Conservation (phyloP, 306 rosid genomes). For the Acacia confusa region DNA sequence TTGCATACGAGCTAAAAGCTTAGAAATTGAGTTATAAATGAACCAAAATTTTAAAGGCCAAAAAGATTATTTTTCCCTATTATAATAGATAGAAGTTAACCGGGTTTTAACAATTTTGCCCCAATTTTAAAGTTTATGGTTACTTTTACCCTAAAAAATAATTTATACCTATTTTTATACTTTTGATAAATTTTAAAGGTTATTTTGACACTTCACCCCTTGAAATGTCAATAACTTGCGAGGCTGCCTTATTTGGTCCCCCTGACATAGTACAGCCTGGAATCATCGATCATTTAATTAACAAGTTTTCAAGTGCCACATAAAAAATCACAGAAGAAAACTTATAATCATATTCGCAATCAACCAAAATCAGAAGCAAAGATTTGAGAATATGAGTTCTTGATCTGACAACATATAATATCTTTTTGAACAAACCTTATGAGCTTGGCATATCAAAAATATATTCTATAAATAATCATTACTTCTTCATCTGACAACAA, state of each 20-base stretch:
- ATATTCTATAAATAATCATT: not conserved
- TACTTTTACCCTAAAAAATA: no score
- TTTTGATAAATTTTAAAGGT: no score
- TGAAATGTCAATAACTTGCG: not conserved
- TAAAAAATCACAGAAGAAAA: conserved; percentile 7
- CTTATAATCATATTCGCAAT: not conserved
- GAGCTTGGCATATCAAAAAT: not conserved
- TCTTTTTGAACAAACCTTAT: conserved; percentile 18
- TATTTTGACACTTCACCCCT: not conserved
- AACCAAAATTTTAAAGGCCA: no score
- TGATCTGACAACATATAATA: conserved; percentile 25
- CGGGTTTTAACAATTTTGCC: no score
- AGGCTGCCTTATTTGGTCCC: not conserved
- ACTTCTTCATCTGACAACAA: conserved; percentile 2
- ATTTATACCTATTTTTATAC: no score
- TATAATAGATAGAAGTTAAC: no score
- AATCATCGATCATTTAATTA: not conserved
- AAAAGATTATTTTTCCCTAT: no score
- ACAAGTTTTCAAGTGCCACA: not conserved
- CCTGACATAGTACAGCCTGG: not conserved
- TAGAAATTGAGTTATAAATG: no score
- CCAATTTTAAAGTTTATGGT: no score
- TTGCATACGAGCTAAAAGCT: no score
- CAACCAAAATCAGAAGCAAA: conserved; percentile 18
- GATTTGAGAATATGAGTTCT: not conserved